phyloP scores from a whole-genome alignment of 176 grass and related monocot genomes.

The Tuctoria greenei region DNA sequence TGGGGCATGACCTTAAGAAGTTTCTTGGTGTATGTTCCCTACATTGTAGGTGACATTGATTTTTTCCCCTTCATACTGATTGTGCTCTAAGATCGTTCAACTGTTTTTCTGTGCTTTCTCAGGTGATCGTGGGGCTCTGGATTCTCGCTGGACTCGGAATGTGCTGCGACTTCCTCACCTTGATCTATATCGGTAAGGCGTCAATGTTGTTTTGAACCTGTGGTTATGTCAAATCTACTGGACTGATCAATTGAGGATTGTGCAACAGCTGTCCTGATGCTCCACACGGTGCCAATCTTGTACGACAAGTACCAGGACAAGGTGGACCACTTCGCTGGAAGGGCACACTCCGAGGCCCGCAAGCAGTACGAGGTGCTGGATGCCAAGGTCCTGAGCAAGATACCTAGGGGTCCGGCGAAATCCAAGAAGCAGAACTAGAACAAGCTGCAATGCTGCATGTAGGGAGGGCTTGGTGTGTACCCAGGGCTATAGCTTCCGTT shows the following conservation, averaged over 20 bases:
- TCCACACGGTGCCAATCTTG: slow-evolving; percentile 78
- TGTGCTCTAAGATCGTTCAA: not conserved
- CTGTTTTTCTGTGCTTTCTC: not conserved
- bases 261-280: slow-evolving; percentile 46
- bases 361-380: slow-evolving; percentile 68
- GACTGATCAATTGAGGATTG: not conserved
- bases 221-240: not conserved
- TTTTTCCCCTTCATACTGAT: not conserved
- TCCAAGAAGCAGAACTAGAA: slow-evolving; percentile 60
- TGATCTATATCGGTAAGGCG: slow-evolving; percentile 76
- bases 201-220: not conserved
- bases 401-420: slow-evolving; percentile 54
- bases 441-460: not conserved
- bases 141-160: slow-evolving; percentile 69
- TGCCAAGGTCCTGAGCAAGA: slow-evolving; percentile 74
- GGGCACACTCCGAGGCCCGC: slow-evolving; percentile 52
- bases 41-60: not conserved
- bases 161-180: slow-evolving; percentile 78
- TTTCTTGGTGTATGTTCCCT: slow-evolving; percentile 58
- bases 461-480: not conserved
- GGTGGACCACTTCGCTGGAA: slow-evolving; percentile 68
- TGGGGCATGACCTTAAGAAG: slow-evolving; percentile 74
- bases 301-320: slow-evolving; percentile 89
- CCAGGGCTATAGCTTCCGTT: not conserved
- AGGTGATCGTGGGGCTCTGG: slow-evolving; percentile 82